Base-by-base conservation (phyloP, 306 rosid species). In the Cercis canadensis region DNA sequence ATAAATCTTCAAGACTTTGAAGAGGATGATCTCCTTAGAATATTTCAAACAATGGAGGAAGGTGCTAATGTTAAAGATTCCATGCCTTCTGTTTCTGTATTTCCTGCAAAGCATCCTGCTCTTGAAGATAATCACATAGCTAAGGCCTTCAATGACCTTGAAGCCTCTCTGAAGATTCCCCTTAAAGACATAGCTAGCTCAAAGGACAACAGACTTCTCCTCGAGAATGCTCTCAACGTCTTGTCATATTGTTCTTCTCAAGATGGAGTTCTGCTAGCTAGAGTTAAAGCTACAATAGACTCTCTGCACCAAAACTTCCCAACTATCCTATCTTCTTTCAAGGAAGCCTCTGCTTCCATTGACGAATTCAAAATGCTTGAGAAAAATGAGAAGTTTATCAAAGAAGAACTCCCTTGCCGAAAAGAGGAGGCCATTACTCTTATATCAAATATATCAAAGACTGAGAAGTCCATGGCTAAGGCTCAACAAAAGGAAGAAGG, bases 121-220 rank as follows among this genome's bases (percentile, higher is more conserved):
- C n/a, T n/a, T n/a, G 32, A 54, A 6, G 57, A 49, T 57, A 59
- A 57, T 24, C 17, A 57, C 4, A 78, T 78, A 19, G 17, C 5
- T 2, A 65, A 65, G 64, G 70, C 53, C 1, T 15, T 78, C 57
- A 24, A 43, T 0, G 78, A 71, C 37, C 41, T 78, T 19, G 74
- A 78, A 71, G 52, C 14, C 7, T 57, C 14, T 33, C 53, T 77
- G 1, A 77, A 58, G 24, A 47, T 64, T 15, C 76, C 77, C 45
- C 32, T 77, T 16, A 70, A 57, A 54, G 77, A 77, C 57, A 64
- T 77, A 46, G 77, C 77, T n/a, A 56, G 40, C 9, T 77, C 69
- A 5, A 49, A 78, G 8, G 8, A 14, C 17, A 50, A 32, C 11
- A 57, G 59, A 37, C 61, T 69, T 57, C 54, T 9, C 7, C 84